These are phyloP conservation scores for Boletus insuetus DNA, from an alignment of 768 basidiomycete genomes.

Conservation along the genomic window DNA sequence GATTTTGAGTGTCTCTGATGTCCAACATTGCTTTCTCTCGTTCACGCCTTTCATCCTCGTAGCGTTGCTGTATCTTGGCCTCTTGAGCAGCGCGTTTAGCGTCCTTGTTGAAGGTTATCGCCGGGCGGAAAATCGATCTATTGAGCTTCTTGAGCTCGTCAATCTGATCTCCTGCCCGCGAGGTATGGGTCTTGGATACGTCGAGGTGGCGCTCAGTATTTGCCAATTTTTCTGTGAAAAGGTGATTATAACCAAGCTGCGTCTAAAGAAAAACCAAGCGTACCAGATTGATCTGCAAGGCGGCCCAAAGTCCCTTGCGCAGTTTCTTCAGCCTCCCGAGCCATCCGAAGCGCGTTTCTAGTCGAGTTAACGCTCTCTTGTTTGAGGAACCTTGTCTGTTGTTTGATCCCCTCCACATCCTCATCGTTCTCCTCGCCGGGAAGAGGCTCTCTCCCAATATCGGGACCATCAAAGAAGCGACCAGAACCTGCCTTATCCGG, in stretches of 20 bases:
- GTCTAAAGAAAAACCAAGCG: slow-evolving; percentile 18
- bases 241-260: background rate
- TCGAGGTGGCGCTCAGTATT: slow-evolving; percentile 96
- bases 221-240: slow-evolving; percentile 69
- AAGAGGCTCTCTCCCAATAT: slow-evolving; percentile 41
- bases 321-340: slow-evolving; percentile 96
- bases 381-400: slow-evolving; percentile 83
- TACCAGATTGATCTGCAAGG: slow-evolving; percentile 93
- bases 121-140: slow-evolving; percentile 91
- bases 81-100: slow-evolving; percentile 86
- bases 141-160: slow-evolving; percentile 94
- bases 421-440: slow-evolving; percentile 79
- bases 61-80: slow-evolving; percentile 76
- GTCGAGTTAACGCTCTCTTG: slow-evolving; percentile 90
- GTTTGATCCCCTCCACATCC: slow-evolving; percentile 93
- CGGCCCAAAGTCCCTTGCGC: slow-evolving; percentile 79
- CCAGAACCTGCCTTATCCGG: slow-evolving; percentile 56
- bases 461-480: slow-evolving; percentile 68
- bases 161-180: slow-evolving; percentile 88
- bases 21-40: slow-evolving; percentile 85
- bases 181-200: slow-evolving; percentile 82
- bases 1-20: slow-evolving; percentile 82
- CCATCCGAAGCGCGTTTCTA: slow-evolving; percentile 88
- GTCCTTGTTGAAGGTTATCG: slow-evolving; percentile 90
- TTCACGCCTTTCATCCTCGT: slow-evolving; percentile 81